These are phyloP conservation scores for Ceratocystiopsis minuta DNA, from an alignment of 2,329 filamentous ascomycete genomes.

Conservation along the genomic window DNA sequence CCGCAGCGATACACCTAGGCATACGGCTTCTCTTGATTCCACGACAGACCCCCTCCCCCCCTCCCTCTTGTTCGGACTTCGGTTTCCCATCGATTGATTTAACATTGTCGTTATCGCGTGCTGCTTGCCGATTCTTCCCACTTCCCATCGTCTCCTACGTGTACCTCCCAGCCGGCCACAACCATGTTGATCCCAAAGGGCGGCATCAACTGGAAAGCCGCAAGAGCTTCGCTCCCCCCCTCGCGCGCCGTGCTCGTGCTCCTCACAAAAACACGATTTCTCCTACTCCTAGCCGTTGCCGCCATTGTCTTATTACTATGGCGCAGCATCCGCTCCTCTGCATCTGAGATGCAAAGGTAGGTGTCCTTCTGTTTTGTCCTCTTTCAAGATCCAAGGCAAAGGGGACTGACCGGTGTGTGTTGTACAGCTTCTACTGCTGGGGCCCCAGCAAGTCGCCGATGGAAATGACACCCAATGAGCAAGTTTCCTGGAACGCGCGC, in stretches of 20 bases:
- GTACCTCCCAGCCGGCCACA: constrained; percentile 12
- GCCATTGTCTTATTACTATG: constrained; percentile 67
- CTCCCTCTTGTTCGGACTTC: too few relatives aligned
- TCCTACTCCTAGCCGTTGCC: constrained; percentile 53
- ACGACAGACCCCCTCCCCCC: too few relatives aligned
- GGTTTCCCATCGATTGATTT: too few relatives aligned
- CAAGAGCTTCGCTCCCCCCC: constrained; percentile 61
- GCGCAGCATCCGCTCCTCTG: constrained; percentile 65
- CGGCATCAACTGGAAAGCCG: constrained; percentile 82
- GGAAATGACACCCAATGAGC: constrained; percentile 84
- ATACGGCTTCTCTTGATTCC: too few relatives aligned
- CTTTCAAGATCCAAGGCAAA: not conserved
- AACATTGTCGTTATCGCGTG: too few relatives aligned
- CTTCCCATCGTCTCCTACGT: too few relatives aligned
- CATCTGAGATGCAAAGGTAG: constrained; percentile 82
- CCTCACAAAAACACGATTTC: constrained; percentile 58
- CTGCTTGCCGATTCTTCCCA: too few relatives aligned
- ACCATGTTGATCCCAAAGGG: constrained; percentile 81
- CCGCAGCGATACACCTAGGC: too few relatives aligned
- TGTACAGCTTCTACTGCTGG: constrained; percentile 80
- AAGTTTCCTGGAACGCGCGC: constrained; percentile 74
- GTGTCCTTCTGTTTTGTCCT: constrained; percentile 10
- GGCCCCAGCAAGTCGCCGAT: constrained; percentile 90
- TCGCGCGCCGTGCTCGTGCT: constrained; percentile 53
- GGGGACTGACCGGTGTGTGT: not conserved